Percentiles rank a stretch among this genome's conserved stretches.
These are phyloP conservation scores for Sugiyamaella castrensis DNA, from an alignment of 1,139 yeast genomes.

Conservation along the genomic window DNA sequence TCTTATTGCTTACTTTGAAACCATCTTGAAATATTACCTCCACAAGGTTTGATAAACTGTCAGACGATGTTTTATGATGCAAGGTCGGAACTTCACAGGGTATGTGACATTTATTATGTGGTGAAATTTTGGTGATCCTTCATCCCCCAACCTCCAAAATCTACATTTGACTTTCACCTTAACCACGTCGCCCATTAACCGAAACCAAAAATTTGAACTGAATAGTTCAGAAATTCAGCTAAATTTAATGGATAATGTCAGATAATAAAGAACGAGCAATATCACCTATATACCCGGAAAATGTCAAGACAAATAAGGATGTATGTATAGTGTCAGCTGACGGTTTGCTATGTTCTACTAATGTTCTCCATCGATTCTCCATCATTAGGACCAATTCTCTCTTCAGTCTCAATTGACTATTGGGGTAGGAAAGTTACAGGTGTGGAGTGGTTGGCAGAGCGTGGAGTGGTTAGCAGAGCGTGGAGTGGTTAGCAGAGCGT, in stretches of 20 bases:
- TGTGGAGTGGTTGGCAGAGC: not conserved
- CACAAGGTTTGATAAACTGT: no score
- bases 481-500: not conserved
- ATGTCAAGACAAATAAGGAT: slow-evolving; percentile 22
- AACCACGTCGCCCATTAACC: not conserved
- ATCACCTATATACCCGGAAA: slow-evolving; percentile 24
- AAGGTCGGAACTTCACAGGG: no score
- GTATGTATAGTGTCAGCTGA: slow-evolving; percentile 10
- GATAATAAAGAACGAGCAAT: slow-evolving; percentile 18
- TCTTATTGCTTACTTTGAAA: slow-evolving; percentile 23
- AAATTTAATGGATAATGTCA: not conserved
- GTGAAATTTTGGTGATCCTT: no score
- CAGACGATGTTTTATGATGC: no score
- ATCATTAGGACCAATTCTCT: not conserved
- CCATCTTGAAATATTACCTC: slow-evolving; percentile 15
- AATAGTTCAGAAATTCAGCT: no score
- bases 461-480: not conserved
- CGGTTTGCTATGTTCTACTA: no score
- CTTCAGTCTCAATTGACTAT: no score
- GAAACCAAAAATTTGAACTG: no score
- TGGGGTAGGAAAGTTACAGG: no score
- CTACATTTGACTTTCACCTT: not conserved
- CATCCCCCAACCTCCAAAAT: no score
- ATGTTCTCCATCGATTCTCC: not conserved
- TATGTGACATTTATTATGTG: no score